Evolutionary conservation across 495 filamentous ascomycete species (phyloP).

Genomic region (Trichoderma orchidacearum): DNA sequence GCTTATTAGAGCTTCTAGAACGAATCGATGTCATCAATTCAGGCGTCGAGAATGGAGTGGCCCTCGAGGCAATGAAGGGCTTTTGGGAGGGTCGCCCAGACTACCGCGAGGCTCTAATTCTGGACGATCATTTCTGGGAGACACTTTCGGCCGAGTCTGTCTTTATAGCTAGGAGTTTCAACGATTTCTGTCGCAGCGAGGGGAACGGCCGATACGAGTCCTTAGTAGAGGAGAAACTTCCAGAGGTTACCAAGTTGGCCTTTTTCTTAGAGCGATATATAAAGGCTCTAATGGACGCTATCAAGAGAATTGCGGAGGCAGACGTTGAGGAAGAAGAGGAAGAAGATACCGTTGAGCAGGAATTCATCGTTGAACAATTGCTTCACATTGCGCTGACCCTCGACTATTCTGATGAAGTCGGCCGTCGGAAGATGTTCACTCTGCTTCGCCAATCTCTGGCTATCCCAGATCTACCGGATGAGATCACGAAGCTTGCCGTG

Average conservation of each 20-base stretch:
- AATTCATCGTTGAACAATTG: conserved; percentile 91
- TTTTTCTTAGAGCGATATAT: conserved; percentile 70
- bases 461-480: conserved; percentile 77
- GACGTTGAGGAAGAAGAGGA: conserved; percentile 48
- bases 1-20: conserved; percentile 79
- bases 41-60: conserved; percentile 78
- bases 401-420: conserved; percentile 92
- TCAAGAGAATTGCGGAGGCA: conserved; percentile 40
- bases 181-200: conserved; percentile 70
- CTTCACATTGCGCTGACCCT: conserved; percentile 82
- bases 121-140: conserved; percentile 83
- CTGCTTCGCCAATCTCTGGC: conserved; percentile 74
- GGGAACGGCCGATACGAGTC: conserved; percentile 56
- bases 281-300: conserved; percentile 55
- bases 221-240: conserved; percentile 81
- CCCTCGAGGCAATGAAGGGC: conserved; percentile 79
- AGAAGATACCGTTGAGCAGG: conserved; percentile 69
- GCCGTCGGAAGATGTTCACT: conserved; percentile 86
- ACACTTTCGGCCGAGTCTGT: conserved; percentile 69
- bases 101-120: conserved; percentile 66
- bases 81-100: conserved; percentile 95
- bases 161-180: conserved; percentile 82
- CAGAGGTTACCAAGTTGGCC: conserved; percentile 81
- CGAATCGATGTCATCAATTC: conserved; percentile 87
- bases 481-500: conserved; percentile 77